phyloP scores from a whole-genome alignment of 371 early-diverging fungal genomes.

The Neoconidiobolus thromboides region DNA sequence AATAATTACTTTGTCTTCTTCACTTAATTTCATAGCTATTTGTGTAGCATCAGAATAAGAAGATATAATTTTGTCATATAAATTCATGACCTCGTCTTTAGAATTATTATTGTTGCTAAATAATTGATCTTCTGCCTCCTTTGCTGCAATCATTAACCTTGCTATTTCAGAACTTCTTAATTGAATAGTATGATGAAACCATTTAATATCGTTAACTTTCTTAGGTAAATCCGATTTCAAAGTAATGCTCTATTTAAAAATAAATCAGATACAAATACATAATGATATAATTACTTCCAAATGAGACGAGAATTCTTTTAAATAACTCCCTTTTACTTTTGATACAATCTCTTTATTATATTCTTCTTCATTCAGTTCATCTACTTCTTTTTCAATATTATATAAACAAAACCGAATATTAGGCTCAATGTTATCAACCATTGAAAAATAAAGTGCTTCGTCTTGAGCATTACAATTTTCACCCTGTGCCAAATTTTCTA shows the following conservation, averaged over 20 bases:
- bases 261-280: too few relatives aligned
- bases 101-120: too few relatives aligned
- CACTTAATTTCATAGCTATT: background rate
- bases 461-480: background rate
- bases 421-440: constrained; percentile 1
- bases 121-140: background rate
- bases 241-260: too few relatives aligned
- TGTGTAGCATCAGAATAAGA: background rate
- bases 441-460: background rate
- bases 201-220: background rate
- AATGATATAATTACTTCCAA: too few relatives aligned
- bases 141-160: background rate
- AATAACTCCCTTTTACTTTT: background rate
- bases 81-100: background rate
- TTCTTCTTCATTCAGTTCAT: background rate
- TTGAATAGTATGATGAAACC: background rate
- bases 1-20: background rate
- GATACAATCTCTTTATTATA: background rate
- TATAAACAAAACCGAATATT: constrained; percentile 3
- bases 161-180: background rate
- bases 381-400: background rate
- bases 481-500: background rate
- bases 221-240: too few relatives aligned
- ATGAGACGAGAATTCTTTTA: too few relatives aligned
- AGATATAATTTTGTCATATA: background rate